Evolutionary conservation across 805 yeast species (phyloP).

Genomic region (Wickerhamiella shivajii): DNA sequence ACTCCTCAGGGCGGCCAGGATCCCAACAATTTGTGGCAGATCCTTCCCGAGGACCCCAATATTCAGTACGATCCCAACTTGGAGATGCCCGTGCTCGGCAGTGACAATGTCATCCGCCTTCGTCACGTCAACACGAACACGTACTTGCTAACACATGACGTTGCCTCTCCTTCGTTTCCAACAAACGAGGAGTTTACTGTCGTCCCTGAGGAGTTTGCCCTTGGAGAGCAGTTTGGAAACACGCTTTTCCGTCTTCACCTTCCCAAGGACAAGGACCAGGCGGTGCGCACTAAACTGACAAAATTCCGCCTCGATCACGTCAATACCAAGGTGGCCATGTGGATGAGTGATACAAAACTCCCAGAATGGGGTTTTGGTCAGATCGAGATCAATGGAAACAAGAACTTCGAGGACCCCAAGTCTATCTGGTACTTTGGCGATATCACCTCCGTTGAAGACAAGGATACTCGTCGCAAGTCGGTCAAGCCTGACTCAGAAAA

Average conservation of each 20-base stretch:
- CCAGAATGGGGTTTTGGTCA: slow-evolving; percentile 95
- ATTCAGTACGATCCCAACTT: slow-evolving; percentile 21
- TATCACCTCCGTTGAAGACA: slow-evolving; percentile 53
- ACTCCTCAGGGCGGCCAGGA: slow-evolving; percentile 69
- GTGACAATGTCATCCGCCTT: slow-evolving; percentile 48
- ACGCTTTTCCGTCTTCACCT: slow-evolving; percentile 51
- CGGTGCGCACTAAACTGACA: slow-evolving; percentile 53
- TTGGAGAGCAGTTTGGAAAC: slow-evolving; percentile 68
- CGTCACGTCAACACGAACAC: slow-evolving; percentile 57
- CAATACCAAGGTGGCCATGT: slow-evolving; percentile 65
- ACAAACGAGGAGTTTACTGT: slow-evolving; percentile 73
- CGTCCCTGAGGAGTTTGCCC: slow-evolving; percentile 56
- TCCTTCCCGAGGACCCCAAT: slow-evolving; percentile 15
- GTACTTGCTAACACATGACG: slow-evolving; percentile 69
- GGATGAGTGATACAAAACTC: slow-evolving; percentile 63
- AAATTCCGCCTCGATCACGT: slow-evolving; percentile 62
- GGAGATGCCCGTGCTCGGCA: slow-evolving; percentile 33
- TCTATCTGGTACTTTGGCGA: slow-evolving; percentile 67
- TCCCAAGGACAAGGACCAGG: slow-evolving; percentile 23
- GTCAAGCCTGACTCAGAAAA: slow-evolving; percentile 5
- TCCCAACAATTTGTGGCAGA: slow-evolving; percentile 48
- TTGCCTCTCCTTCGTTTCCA: slow-evolving; percentile 59
- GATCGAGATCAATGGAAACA: slow-evolving; percentile 91
- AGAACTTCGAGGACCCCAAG: slow-evolving; percentile 50
- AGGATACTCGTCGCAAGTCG: slow-evolving; percentile 36